These are phyloP conservation scores for Melampsora americana DNA, from an alignment of 1,284 basidiomycete genomes.

Conservation along the genomic window DNA sequence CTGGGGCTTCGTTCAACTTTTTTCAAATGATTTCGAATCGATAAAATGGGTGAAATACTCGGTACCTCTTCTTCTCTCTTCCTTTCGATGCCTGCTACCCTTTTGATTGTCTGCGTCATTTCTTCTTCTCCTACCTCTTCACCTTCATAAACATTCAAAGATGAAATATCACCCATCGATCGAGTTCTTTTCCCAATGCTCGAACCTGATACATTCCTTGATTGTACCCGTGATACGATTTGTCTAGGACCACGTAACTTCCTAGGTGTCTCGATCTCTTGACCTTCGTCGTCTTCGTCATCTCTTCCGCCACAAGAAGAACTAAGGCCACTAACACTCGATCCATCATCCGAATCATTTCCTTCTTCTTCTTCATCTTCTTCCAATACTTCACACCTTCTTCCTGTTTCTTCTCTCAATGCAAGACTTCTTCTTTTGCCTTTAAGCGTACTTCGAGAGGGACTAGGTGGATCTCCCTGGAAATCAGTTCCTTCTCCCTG, in stretches of 20 bases:
- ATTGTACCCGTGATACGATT: neutral
- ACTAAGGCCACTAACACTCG: slow-evolving; percentile 37
- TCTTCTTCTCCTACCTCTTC: neutral
- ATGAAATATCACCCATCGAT: slow-evolving; percentile 1
- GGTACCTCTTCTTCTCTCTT: neutral
- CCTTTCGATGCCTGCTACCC: neutral
- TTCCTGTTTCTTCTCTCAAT: no score
- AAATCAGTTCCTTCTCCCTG: no score
- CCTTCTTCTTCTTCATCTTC: no score
- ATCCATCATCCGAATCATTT: slow-evolving; percentile 2
- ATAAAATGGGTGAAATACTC: no score
- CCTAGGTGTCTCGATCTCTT: no score
- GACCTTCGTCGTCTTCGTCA: neutral
- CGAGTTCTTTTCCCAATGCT: slow-evolving; percentile 38
- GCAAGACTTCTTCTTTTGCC: no score
- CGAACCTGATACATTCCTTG: slow-evolving; percentile 24
- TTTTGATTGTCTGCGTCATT: neutral
- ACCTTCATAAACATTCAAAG: neutral
- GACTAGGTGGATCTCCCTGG: no score
- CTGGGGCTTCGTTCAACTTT: neutral
- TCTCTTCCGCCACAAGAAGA: slow-evolving; percentile 4
- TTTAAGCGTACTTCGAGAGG: no score
- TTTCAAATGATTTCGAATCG: neutral
- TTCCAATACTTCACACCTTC: no score
- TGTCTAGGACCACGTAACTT: neutral